Evolutionary conservation across 2,329 filamentous ascomycete species (phyloP).

Genomic region (Exophiala phaeomuriformis): DNA sequence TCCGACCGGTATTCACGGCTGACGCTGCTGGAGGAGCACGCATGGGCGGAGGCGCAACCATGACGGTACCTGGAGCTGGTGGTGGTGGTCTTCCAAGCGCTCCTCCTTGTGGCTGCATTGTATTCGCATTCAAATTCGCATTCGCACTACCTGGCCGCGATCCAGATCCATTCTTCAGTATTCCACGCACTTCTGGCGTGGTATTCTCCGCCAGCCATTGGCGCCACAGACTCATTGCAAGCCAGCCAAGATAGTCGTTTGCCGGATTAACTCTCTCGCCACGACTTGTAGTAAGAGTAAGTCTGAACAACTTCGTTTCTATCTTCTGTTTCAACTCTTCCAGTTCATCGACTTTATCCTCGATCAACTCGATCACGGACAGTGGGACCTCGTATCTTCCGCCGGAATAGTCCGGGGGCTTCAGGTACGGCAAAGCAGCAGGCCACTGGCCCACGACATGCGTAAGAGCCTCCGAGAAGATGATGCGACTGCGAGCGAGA

Average conservation of each 20-base stretch:
- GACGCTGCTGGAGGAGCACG: constrained; percentile 19
- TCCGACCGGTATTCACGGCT: constrained; percentile 53
- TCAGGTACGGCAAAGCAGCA: constrained; percentile 66
- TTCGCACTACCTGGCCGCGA: constrained; percentile 17
- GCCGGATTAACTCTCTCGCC: constrained; percentile 76
- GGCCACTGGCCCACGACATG: constrained; percentile 96
- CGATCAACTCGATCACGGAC: constrained; percentile 75
- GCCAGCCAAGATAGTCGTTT: constrained; percentile 81
- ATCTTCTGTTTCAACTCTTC: constrained; percentile 73
- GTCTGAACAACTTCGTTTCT: constrained; percentile 72
- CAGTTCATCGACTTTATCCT: constrained; percentile 90
- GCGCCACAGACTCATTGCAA: constrained; percentile 76
- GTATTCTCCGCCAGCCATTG: constrained; percentile 93
- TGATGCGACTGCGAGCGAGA: constrained; percentile 72
- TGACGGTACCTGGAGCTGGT: constrained; percentile 7
- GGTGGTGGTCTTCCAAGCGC: constrained; percentile 3
- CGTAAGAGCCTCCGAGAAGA: constrained; percentile 79
- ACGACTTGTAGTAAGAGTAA: constrained; percentile 67
- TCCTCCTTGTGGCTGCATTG: constrained; percentile 2
- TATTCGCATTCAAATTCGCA: background rate
- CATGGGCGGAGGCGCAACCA: constrained; percentile 7
- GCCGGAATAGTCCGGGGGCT: constrained; percentile 41
- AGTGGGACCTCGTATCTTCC: constrained; percentile 53
- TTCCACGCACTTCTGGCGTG: constrained; percentile 57
- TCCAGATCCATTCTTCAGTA: constrained; percentile 33